Conservation (phyloP, 225 moss, liverwort and hornwort species). For the Marchantia paleacea region DNA sequence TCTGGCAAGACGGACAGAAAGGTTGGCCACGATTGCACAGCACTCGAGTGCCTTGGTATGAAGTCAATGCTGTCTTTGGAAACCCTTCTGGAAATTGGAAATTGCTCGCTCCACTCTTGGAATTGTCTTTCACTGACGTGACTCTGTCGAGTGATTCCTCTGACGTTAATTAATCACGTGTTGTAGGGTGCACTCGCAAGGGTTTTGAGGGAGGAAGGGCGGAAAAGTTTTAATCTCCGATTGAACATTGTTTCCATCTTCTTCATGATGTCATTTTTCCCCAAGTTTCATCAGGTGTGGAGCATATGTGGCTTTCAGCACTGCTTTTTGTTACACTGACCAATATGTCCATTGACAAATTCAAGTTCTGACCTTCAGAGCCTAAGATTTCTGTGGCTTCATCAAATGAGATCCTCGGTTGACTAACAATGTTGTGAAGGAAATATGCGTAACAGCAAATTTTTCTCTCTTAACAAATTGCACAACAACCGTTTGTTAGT, state of each 20-base stretch:
- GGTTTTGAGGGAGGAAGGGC: constrained; percentile 48
- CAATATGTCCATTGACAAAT: not conserved
- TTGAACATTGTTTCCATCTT: constrained; percentile 52
- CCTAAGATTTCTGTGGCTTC: not conserved
- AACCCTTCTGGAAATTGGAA: not conserved
- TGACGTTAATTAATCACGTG: not conserved
- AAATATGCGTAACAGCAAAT: no score
- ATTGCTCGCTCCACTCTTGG: not conserved
- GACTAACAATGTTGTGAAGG: no score
- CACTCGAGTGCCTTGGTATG: constrained; percentile 43
- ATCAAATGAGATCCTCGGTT: not conserved
- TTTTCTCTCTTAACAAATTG: no score
- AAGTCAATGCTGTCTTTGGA: not conserved
- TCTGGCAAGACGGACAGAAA: constrained; percentile 36
- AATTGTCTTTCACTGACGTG: not conserved
- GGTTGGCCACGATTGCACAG: constrained; percentile 33
- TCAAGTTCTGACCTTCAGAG: not conserved
- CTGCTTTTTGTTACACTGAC: not conserved
- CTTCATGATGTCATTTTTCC: constrained; percentile 52
- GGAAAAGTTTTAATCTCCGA: constrained; percentile 49
- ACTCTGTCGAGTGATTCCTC: not conserved
- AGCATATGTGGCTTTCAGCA: not conserved
- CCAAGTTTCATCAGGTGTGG: constrained; percentile 50
- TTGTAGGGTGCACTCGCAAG: constrained; percentile 52
- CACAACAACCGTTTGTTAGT: no score